A percentile compares a stretch with the other conserved stretches of the same genome.
These are phyloP conservation scores for Butyriboletus loyo DNA, from an alignment of 768 basidiomycete species.

Conservation along the genomic window DNA sequence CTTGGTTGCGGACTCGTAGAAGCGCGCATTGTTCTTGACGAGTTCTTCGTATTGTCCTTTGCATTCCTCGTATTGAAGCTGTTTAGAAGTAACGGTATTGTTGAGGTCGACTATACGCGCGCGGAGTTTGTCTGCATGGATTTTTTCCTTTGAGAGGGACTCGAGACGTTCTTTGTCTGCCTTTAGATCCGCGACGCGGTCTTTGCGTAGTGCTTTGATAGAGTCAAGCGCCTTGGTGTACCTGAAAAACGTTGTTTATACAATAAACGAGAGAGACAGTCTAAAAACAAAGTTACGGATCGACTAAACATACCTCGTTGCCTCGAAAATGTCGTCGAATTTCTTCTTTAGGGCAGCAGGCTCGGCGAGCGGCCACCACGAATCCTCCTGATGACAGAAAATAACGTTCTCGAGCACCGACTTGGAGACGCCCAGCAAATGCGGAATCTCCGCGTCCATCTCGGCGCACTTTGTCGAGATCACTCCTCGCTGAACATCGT, in stretches of 20 bases:
- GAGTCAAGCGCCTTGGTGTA: conserved; percentile 96
- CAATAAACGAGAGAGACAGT: not conserved
- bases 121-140: conserved; percentile 81
- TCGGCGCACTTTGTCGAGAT: conserved; percentile 98
- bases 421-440: conserved; percentile 91
- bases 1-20: conserved; percentile 78
- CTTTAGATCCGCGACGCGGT: conserved; percentile 86
- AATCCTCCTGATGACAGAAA: conserved; percentile 99
- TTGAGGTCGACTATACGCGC: conserved; percentile 61
- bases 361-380: conserved; percentile 95
- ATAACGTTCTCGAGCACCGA: conserved; percentile 99
- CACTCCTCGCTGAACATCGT: conserved; percentile 58
- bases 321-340: conserved; percentile 99
- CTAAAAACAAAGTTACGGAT: not conserved
- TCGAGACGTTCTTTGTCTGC: conserved; percentile 86
- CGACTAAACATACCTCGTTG: conserved; percentile 65
- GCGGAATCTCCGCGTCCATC: conserved; percentile 92
- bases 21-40: conserved; percentile 67
- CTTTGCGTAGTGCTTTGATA: conserved; percentile 88
- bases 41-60: conserved; percentile 63
- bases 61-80: conserved; percentile 69
- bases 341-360: conserved; percentile 94
- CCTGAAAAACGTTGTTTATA: conserved; percentile 37
- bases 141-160: conserved; percentile 75
- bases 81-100: conserved; percentile 61